Conservation (phyloP, 2,329 filamentous ascomycete genomes). For the Neofusicoccum umdonicola region DNA sequence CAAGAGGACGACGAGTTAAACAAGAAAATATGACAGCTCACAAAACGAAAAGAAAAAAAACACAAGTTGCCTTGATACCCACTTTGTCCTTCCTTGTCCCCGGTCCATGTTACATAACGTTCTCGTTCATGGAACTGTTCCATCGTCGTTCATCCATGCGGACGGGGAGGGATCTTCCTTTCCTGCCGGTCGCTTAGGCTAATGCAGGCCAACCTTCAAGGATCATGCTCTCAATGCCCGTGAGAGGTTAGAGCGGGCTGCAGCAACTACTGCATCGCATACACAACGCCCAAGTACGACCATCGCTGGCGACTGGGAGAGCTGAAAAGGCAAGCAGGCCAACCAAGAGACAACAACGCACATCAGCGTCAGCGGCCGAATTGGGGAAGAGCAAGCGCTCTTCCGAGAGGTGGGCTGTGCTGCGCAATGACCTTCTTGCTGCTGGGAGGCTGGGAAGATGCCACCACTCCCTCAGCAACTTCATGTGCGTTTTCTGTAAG, state of each 20-base stretch:
- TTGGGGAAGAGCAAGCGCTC: no score
- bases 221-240: neutral
- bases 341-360: neutral
- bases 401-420: neutral
- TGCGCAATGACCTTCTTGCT: no score
- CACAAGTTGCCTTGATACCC: no score
- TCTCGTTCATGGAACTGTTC: neutral
- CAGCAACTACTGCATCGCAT: neutral
- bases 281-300: neutral
- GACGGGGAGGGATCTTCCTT: neutral
- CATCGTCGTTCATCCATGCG: neutral
- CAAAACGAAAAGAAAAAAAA: neutral
- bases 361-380: no score
- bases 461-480: neutral
- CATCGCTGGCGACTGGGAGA: neutral
- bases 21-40: conserved; percentile 1
- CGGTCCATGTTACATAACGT: neutral
- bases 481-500: neutral
- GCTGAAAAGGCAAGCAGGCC: neutral
- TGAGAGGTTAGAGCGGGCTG: neutral
- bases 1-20: neutral
- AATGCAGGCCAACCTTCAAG: conserved; percentile 3
- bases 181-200: neutral
- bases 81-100: neutral
- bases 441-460: neutral